Conservation (phyloP, 305 asterid species). For the Solanum hybrid region DNA sequence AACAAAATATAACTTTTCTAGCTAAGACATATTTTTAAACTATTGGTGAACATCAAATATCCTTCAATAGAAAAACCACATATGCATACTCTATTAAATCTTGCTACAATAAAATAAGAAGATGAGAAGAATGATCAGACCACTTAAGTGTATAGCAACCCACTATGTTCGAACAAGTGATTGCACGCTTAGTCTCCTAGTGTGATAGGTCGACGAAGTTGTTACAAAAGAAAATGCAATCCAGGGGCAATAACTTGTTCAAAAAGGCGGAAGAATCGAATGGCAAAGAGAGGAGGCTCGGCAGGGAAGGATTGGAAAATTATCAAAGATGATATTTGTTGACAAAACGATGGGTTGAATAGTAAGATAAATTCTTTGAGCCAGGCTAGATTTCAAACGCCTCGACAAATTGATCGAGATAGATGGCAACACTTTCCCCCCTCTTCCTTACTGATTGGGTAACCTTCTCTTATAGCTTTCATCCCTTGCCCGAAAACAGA, state of each 20-base stretch:
- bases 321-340: neutral
- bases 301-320: neutral
- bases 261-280: neutral
- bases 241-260: neutral
- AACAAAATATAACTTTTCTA: neutral
- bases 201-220: no score
- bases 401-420: neutral
- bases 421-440: neutral
- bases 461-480: neutral
- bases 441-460: neutral
- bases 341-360: neutral
- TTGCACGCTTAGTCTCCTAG: neutral
- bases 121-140: neutral
- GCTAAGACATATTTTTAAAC: neutral
- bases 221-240: neutral
- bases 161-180: neutral
- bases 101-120: neutral
- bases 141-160: neutral
- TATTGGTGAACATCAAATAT: neutral
- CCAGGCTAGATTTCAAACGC: neutral
- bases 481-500: neutral
- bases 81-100: neutral
- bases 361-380: neutral
- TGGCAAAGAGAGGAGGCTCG: neutral
- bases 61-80: neutral